Evolutionary conservation across 805 yeast genomes (phyloP).

Genomic region (Teunomyces gatunensis): DNA sequence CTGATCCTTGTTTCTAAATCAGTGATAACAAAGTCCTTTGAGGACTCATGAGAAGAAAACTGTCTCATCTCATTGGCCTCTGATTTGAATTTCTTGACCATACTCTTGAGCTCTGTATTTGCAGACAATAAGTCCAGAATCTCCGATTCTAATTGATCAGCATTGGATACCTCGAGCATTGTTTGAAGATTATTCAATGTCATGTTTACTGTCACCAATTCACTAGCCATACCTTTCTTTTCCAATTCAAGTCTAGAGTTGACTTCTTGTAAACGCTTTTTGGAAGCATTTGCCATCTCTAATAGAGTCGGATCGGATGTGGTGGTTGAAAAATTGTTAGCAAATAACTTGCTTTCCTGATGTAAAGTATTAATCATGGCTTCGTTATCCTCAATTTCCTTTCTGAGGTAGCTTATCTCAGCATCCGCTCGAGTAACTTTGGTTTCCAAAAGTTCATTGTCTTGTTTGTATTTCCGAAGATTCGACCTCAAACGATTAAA

Average conservation of each 20-base stretch:
- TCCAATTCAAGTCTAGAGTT: slow-evolving; percentile 4
- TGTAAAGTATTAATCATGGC: background rate
- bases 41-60: background rate
- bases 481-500: background rate
- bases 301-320: slow-evolving; percentile 9
- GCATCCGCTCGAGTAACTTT: background rate
- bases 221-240: slow-evolving; percentile 4
- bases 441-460: slow-evolving; percentile 19
- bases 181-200: slow-evolving; percentile 5
- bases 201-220: slow-evolving; percentile 3
- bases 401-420: slow-evolving; percentile 2
- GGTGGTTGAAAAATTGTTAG: background rate
- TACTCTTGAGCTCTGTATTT: slow-evolving; percentile 10
- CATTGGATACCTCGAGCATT: slow-evolving; percentile 4
- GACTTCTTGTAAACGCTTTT: background rate
- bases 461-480: slow-evolving; percentile 1
- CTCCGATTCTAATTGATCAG: slow-evolving; percentile 8
- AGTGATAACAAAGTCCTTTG: slow-evolving; percentile 1
- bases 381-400: background rate
- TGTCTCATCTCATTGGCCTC: background rate
- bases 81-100: slow-evolving; percentile 5
- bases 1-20: slow-evolving; percentile 5
- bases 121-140: slow-evolving; percentile 10
- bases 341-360: slow-evolving; percentile 1
- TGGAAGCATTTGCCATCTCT: slow-evolving; percentile 5